These are phyloP conservation scores for Rhipidocladum racemiflorum DNA, from an alignment of 176 grass and related monocot genomes.

Conservation along the genomic window DNA sequence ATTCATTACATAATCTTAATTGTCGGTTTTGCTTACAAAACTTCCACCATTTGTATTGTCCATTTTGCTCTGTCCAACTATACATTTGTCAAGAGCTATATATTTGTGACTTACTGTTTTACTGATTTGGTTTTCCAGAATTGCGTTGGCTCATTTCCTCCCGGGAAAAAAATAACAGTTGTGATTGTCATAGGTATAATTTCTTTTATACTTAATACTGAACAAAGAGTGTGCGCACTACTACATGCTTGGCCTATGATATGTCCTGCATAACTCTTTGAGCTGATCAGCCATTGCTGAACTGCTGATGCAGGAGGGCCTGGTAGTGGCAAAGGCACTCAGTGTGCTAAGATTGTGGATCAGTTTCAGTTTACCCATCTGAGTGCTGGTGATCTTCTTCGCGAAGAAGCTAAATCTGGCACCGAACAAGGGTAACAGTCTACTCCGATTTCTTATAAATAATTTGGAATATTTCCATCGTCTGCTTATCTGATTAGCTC, in stretches of 20 bases:
- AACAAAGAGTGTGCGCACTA: not conserved
- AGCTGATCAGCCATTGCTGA: constrained; percentile 11
- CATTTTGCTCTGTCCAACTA: not conserved
- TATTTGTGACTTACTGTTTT: not conserved
- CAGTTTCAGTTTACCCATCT: constrained; percentile 71
- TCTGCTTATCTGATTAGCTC: not conserved
- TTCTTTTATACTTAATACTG: not conserved
- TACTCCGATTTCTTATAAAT: not conserved
- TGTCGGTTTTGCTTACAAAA: not conserved
- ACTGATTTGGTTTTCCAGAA: constrained; percentile 23
- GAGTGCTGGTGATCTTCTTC: constrained; percentile 64
- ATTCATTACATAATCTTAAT: not conserved
- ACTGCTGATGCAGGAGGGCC: constrained; percentile 46
- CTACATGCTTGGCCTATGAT: not conserved
- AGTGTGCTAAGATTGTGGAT: constrained; percentile 55
- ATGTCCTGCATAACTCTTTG: not conserved
- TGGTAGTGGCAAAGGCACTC: constrained; percentile 71
- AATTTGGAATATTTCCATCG: not conserved
- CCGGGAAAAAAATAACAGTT: constrained; percentile 46
- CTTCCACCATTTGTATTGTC: not conserved
- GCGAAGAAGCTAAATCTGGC: constrained; percentile 47
- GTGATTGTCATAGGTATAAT: constrained; percentile 60
- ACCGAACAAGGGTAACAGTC: constrained; percentile 51
- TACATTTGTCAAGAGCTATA: not conserved
- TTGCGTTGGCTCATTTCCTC: constrained; percentile 10